Conservation (phyloP, 2,329 filamentous ascomycete genomes). For the Ascochyta rabiei region DNA sequence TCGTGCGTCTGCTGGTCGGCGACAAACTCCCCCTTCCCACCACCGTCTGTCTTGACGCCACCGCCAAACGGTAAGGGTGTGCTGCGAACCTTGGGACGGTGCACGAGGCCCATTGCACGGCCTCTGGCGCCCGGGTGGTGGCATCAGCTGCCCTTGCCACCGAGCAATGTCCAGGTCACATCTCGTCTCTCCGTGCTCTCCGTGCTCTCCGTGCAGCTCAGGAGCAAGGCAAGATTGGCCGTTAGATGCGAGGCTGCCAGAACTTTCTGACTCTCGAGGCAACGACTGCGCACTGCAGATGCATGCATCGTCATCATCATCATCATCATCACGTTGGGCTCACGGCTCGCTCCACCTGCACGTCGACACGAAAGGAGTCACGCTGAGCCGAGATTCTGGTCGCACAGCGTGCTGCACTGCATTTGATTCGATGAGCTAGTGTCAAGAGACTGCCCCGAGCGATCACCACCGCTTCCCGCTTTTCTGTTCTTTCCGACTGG, state of each 20-base stretch:
- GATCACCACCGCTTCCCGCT: slow-evolving; percentile 30
- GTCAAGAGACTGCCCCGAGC: slow-evolving; percentile 21
- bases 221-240: slow-evolving; percentile 6
- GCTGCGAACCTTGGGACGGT: slow-evolving; percentile 15
- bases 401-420: slow-evolving; percentile 28
- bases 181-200: too few species aligned
- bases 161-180: slow-evolving; percentile 9
- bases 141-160: slow-evolving; percentile 33
- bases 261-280: not conserved
- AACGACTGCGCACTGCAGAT: slow-evolving; percentile 9
- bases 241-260: not conserved
- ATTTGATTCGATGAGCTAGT: slow-evolving; percentile 25
- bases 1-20: too few species aligned
- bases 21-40: too few species aligned
- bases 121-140: slow-evolving; percentile 10
- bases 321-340: slow-evolving; percentile 1
- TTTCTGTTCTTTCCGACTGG: slow-evolving; percentile 39
- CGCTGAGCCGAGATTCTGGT: slow-evolving; percentile 22
- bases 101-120: slow-evolving; percentile 14
- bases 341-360: slow-evolving; percentile 20
- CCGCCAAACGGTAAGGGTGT: slow-evolving; percentile 7
- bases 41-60: not conserved
- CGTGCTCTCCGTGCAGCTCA: slow-evolving; percentile 1
- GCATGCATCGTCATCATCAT: too few species aligned
- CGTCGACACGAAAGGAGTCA: slow-evolving; percentile 28